A percentile compares a stretch with the other conserved stretches of the same genome.
These are phyloP conservation scores for Gossypium trilobum DNA, from an alignment of 441 rosid genomes.

Conservation along the genomic window DNA sequence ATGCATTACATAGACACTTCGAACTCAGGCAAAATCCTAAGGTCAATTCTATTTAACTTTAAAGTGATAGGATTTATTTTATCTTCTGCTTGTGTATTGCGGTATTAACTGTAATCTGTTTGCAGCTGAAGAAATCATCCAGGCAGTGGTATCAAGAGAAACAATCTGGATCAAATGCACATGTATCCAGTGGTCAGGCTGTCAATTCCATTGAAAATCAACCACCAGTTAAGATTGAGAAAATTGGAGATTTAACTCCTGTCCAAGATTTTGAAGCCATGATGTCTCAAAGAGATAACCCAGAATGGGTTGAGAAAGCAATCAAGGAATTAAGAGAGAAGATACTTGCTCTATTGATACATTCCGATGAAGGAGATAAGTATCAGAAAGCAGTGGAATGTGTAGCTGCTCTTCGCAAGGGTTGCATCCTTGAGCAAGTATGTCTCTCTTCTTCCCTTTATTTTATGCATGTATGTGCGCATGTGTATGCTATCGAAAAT, in stretches of 20 bases:
- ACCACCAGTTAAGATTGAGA: conserved; percentile 23
- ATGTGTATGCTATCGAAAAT: not conserved
- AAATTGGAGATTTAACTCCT: conserved; percentile 56
- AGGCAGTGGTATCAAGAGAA: conserved; percentile 44
- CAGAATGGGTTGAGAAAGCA: conserved; percentile 58
- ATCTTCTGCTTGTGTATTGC: conserved; percentile 1
- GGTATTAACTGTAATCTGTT: conserved; percentile 7
- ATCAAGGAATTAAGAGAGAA: conserved; percentile 48
- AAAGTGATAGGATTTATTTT: conserved; percentile 2
- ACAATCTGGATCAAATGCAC: conserved; percentile 52
- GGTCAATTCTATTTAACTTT: conserved; percentile 30
- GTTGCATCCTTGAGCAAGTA: conserved; percentile 83
- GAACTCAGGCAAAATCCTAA: conserved; percentile 73
- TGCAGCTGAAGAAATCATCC: conserved; percentile 62
- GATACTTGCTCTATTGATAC: conserved; percentile 39
- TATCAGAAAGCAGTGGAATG: not conserved
- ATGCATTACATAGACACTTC: conserved; percentile 41
- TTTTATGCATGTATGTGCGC: not conserved
- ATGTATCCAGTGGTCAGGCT: conserved; percentile 23
- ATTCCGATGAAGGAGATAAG: conserved; percentile 16
- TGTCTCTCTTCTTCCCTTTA: conserved; percentile 17
- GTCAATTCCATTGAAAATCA: conserved; percentile 23
- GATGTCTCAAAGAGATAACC: conserved; percentile 69
- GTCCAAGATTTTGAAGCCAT: conserved; percentile 74
- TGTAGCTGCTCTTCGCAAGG: conserved; percentile 56